Evolutionary conservation across 75 land plant genomes (phyloP).

Genomic region (Pseudotsuga menziesii): DNA sequence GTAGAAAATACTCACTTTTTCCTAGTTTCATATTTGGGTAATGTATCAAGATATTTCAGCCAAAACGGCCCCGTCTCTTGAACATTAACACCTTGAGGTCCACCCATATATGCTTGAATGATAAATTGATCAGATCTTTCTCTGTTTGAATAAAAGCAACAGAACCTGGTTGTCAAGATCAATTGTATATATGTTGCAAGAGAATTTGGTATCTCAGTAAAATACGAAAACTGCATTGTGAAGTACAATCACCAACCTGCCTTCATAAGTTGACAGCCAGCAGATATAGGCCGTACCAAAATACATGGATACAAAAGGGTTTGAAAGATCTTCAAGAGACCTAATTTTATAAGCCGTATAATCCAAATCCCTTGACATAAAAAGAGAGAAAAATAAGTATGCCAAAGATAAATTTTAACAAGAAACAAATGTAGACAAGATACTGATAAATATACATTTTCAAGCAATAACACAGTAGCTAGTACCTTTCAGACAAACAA

Average conservation of each 20-base stretch:
- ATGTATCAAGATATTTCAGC: constrained; percentile 56
- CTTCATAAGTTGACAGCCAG: constrained; percentile 83
- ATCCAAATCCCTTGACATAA: constrained; percentile 55
- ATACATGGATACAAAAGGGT: constrained; percentile 92
- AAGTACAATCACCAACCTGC: constrained; percentile 47
- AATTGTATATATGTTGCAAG: not conserved
- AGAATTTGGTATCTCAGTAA: not conserved
- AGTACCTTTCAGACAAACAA: not conserved
- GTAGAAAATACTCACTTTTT: constrained; percentile 25
- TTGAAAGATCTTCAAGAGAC: constrained; percentile 69
- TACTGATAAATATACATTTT: not conserved
- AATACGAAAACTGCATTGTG: not conserved
- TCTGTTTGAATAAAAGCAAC: constrained; percentile 33
- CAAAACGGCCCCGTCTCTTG: constrained; percentile 62
- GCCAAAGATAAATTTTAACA: not conserved
- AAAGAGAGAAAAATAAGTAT: constrained; percentile 14
- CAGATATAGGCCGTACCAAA: constrained; percentile 90
- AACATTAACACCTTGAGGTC: constrained; percentile 68
- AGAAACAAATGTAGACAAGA: not conserved
- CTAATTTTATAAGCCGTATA: constrained; percentile 60
- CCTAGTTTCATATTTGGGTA: constrained; percentile 29
- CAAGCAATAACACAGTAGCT: not conserved
- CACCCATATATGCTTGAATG: constrained; percentile 81
- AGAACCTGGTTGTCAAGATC: not conserved
- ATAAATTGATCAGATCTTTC: constrained; percentile 75